These are phyloP conservation scores for Ceratocystis alfenasii DNA, from an alignment of 2,329 filamentous ascomycete genomes.

Conservation along the genomic window DNA sequence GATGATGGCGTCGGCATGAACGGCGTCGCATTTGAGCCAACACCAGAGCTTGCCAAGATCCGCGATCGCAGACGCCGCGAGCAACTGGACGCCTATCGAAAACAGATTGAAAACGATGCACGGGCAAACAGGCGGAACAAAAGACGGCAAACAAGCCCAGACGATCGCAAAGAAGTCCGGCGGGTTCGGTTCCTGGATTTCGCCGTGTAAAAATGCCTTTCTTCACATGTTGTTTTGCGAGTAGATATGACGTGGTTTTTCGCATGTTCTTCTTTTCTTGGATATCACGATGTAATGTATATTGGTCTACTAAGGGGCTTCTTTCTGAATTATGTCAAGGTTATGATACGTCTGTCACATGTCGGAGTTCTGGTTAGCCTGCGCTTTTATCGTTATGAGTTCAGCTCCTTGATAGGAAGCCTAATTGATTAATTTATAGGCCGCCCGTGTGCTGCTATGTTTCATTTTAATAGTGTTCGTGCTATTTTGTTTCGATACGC, in stretches of 20 bases:
- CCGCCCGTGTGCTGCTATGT: not conserved
- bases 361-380: not conserved
- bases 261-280: not conserved
- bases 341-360: not conserved
- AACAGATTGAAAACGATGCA: slow-evolving; percentile 49
- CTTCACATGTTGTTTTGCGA: not conserved
- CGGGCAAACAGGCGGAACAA: slow-evolving; percentile 31
- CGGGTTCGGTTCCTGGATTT: slow-evolving; percentile 18
- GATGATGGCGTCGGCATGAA: slow-evolving; percentile 57
- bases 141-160: slow-evolving; percentile 13
- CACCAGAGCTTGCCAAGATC: slow-evolving; percentile 46
- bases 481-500: slow-evolving; percentile 21
- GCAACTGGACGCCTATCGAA: slow-evolving; percentile 51
- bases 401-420: not conserved
- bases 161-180: slow-evolving; percentile 12
- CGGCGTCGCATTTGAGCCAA: slow-evolving; percentile 55
- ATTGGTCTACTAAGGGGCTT: not conserved
- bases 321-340: not conserved
- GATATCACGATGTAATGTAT: slow-evolving; percentile 4
- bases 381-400: not conserved
- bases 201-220: not conserved
- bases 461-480: not conserved
- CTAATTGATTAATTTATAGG: not conserved
- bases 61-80: slow-evolving; percentile 45
- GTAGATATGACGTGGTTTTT: slow-evolving; percentile 3